Percentiles rank a stretch among this genome's conserved stretches.
These are phyloP conservation scores for Hippophae gyantsensis DNA, from an alignment of 306 rosid species.

Conservation along the genomic window DNA sequence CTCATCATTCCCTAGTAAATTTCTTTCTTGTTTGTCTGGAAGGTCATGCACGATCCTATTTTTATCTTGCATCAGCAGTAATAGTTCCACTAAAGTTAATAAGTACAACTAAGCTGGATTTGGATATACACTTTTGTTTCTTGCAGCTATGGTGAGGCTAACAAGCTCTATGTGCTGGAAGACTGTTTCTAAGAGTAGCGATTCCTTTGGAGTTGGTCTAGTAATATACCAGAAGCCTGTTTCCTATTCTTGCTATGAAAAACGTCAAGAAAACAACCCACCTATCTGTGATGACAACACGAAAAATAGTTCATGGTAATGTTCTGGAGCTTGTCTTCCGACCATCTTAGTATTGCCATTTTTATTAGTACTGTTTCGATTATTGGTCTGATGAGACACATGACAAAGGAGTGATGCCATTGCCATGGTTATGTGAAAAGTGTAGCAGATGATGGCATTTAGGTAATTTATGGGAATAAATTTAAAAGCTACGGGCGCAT, in stretches of 20 bases:
- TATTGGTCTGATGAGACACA: background rate
- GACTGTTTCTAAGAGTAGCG: slow-evolving; percentile 50
- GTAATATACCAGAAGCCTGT: slow-evolving; percentile 89
- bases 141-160: slow-evolving; percentile 64
- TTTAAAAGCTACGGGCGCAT: background rate
- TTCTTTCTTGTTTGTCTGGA: background rate
- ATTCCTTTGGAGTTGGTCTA: slow-evolving; percentile 75
- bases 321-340: background rate
- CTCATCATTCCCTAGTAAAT: slow-evolving; percentile 1
- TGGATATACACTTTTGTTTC: slow-evolving; percentile 22
- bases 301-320: slow-evolving; percentile 75
- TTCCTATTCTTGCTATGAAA: slow-evolving; percentile 51
- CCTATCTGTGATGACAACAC: slow-evolving; percentile 53
- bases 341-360: background rate
- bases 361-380: slow-evolving; percentile 6
- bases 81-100: background rate
- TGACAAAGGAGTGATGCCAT: background rate
- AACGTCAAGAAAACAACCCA: slow-evolving; percentile 43
- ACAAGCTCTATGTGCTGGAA: slow-evolving; percentile 85
- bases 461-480: no score
- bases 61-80: background rate
- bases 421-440: background rate
- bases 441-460: no score
- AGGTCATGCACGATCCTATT: background rate
- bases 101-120: slow-evolving; percentile 9